These are phyloP conservation scores for Xylariaceae sp. DNA, from an alignment of 2,329 filamentous ascomycete genomes.

Conservation along the genomic window DNA sequence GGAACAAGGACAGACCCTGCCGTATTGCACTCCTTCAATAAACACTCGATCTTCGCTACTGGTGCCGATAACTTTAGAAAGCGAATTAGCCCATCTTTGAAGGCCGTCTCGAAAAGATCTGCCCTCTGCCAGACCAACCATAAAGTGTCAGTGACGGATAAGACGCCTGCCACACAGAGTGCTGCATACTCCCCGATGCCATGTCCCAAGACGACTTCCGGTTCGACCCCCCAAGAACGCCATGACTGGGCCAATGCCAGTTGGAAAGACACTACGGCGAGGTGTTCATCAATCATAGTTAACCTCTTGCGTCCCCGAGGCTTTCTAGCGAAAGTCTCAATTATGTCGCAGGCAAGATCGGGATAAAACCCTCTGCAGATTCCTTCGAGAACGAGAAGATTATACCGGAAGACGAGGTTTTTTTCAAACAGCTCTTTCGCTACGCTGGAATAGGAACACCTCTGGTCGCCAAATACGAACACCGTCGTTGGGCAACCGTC, in stretches of 20 bases:
- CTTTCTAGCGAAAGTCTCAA: constrained; percentile 35
- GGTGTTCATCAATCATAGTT: constrained; percentile 30
- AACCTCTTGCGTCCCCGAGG: constrained; percentile 4
- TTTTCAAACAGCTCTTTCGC: constrained; percentile 15
- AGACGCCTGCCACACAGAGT: constrained; percentile 52
- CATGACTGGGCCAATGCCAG: constrained; percentile 36
- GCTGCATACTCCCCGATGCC: constrained; percentile 58
- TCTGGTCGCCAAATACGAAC: constrained; percentile 24
- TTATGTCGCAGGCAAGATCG: constrained; percentile 31
- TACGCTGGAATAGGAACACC: constrained; percentile 13
- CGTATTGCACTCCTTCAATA: constrained; percentile 17
- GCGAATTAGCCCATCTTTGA: constrained; percentile 46
- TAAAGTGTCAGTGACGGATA: constrained; percentile 53
- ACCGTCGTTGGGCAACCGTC: constrained; percentile 4
- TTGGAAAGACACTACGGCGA: constrained; percentile 32
- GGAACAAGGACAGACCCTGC: too few relatives aligned
- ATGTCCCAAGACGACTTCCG: constrained; percentile 39
- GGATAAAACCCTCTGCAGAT: constrained; percentile 2
- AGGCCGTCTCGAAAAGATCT: constrained; percentile 47
- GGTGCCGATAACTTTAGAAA: constrained; percentile 50
- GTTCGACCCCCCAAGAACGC: constrained; percentile 35
- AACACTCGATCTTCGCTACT: constrained; percentile 45
- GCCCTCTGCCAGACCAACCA: constrained; percentile 53
- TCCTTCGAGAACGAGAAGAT: not conserved
- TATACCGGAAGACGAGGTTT: constrained; percentile 18